Base-by-base conservation (phyloP, 1,284 basidiomycete genomes). In the Cryptococcus hybrid region DNA sequence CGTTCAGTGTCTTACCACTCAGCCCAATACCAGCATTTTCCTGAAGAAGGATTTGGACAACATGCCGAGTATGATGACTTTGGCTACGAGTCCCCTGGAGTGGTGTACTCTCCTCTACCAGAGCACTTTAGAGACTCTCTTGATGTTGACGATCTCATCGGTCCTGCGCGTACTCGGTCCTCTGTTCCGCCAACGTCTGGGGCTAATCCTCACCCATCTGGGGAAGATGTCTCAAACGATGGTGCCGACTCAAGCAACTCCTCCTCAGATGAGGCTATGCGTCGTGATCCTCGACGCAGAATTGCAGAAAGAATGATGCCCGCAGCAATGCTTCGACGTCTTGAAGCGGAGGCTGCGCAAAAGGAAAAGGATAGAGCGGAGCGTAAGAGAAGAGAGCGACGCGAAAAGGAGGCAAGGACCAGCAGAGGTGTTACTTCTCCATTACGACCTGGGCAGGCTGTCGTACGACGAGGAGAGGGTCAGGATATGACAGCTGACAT, bases 291-390 rank as follows among this genome's bases (percentile, higher is more conserved):
- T 11, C 47, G 47, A 24, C 7, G 47, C 13, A 66, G 61, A 13
- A 74, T 75, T 13, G 75, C 75, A 4, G 47, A 67, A 12, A 60
- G 71, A 2, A 74, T 77, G 73, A 58, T 77, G 38, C 75, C 75
- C 5, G 69, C 65, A 13, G 70, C 61, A 1, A 71, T 77, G 72
- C 63, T 75, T 3, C 65, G 66, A 38, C 60, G 65, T 1, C 62
- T 73, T 1, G 69, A 69, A 53, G 55, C 51, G 7, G 64, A 71
- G 53, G 61, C 62, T 34, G 47, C 47, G 7, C 18, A 11, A 13
- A 59, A 51, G 4, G 59, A 49, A 6, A 62, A 58, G 42, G 47
- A 52, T 5, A 52, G 30, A 18, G 47, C 47, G 8, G 44, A 54
- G 44, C 12, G 52, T 40, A 38, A 36, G 42, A 52, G 11, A 49